Base-by-base conservation (phyloP, 257 asterid genomes). In the Phtheirospermum japonicum region DNA sequence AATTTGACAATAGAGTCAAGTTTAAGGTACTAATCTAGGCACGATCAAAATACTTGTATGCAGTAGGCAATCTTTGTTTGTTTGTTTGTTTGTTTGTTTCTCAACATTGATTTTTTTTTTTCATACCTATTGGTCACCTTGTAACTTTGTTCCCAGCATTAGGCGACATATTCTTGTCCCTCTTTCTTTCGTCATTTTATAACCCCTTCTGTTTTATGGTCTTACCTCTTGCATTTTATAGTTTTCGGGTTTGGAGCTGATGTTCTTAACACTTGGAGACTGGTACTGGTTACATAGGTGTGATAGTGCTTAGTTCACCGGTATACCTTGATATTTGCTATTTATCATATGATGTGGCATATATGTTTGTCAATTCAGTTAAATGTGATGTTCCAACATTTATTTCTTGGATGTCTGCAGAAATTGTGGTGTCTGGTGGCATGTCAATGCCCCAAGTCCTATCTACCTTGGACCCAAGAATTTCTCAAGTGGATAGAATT, bases 361-460 rank as follows among this genome's bases (percentile, higher is more conserved):
- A 48, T 48, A 45, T 57, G 26, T 17, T 67, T 48, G 37, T 7
- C n/a, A 2, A 61, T 63, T 12, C 9, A 6, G 51, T 64, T 36
- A 36, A 39, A 57, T 51, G 10, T 55, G 5, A 37, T 57, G 23
- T 61, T 39, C 67, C 70, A 61, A 63, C 59, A 9, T 64, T 48
- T 26, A 20, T 55, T 48, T 54, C 51, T 57, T 75, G 65, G 17
- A 57, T 65, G 10, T 72, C 19, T 68, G 65, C 91, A 84, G 91
- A 84, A 67, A 84, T 84, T 50, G 87, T 84, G 7, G 87, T 84
- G 18, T 84, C 91, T 6, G 91, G 87, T 68, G 91, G 91, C 67
- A 84, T 84, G 91, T 84, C 91, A 12, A 84, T 84, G 91, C 91
- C 91, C 74, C 88, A 79, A 59, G 57, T 81, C 46, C 74, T 84